Percentiles rank a stretch among this genome's conserved stretches.
These are phyloP conservation scores for Wilcoxina mikolae DNA, from an alignment of 495 filamentous ascomycete species.

Conservation along the genomic window DNA sequence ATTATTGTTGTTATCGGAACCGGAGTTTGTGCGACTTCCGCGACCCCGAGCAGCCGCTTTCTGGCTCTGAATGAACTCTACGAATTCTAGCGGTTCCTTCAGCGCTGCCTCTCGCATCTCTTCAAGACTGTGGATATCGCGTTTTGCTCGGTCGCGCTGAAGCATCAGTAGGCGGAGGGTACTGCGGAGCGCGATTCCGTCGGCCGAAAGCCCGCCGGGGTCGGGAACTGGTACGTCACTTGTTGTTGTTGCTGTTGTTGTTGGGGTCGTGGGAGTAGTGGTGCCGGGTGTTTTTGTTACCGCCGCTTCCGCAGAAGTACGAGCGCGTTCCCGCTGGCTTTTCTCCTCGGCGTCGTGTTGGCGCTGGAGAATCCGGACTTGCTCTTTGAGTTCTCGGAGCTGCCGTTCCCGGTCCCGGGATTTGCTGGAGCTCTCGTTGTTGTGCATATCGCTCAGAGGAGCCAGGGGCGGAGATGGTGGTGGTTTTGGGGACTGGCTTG, in stretches of 20 bases:
- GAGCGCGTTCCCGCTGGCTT: background rate
- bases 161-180: slow-evolving; percentile 26
- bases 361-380: background rate
- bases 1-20: background rate
- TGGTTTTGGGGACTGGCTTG: slow-evolving; percentile 20
- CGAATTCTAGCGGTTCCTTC: slow-evolving; percentile 21
- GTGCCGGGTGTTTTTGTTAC: slow-evolving; percentile 5
- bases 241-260: slow-evolving; percentile 13
- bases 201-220: slow-evolving; percentile 10
- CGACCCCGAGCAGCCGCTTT: background rate
- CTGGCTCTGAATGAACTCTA: slow-evolving; percentile 20
- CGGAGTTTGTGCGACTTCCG: background rate
- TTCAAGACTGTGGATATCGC: slow-evolving; percentile 23
- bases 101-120: slow-evolving; percentile 19
- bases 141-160: slow-evolving; percentile 25
- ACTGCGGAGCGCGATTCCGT: slow-evolving; percentile 19
- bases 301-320: background rate
- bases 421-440: background rate
- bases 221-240: too few relatives aligned
- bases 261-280: slow-evolving; percentile 8
- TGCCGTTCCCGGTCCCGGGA: background rate
- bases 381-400: background rate
- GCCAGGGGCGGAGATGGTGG: slow-evolving; percentile 25
- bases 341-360: background rate
- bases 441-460: slow-evolving; percentile 2